Base-by-base conservation (phyloP, 2,329 filamentous ascomycete species). In the Ophiognomonia clavigignenti-juglandacearum region DNA sequence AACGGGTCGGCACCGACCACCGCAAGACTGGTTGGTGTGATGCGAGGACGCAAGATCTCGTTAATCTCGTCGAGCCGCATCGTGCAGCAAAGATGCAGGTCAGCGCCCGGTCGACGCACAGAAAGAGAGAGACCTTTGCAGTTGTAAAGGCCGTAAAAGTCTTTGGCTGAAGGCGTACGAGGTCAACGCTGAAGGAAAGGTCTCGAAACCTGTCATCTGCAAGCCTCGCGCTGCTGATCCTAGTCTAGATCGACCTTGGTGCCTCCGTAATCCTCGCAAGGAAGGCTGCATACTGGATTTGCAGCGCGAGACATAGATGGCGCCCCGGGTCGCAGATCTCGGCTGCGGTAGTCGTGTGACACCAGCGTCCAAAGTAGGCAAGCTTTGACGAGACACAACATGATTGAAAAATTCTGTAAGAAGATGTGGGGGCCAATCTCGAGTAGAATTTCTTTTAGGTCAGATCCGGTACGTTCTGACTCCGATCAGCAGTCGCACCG, bases 401-500 rank as follows among this genome's bases (percentile, higher is more conserved):
- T 54, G 36, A n/a, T n/a, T n/a, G n/a, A n/a, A n/a, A n/a, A n/a
- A n/a, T n/a, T n/a, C n/a, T n/a, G n/a, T n/a, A n/a, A n/a, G n/a
- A n/a, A n/a, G n/a, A n/a, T n/a, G n/a, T n/a, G n/a, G n/a, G 19
- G 43, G 22, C 27, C 37, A 43, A 38, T 39, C 26, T 50, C n/a
- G 41, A 42, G 38, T 29, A 16, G n/a, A 26, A 31, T 31, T 19
- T 16, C 34, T 23, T 34, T 36, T 35, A 49, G 43, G 39, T 50
- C 39, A 49, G 43, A 42, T 50, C 37, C 41, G 35, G 42, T 45
- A 20, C 39, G 43, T 39, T 34, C 27, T 48, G 34, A 43, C 22
- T 16, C 39, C 35, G 40, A 44, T 59, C 57, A 83, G 58, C 78
- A 82, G 62, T 83, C 76, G 59, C 78, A 82, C 56, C 78, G 76